Conservation (phyloP, 2,329 filamentous ascomycete genomes). For the Amauroascus verrucosus region DNA sequence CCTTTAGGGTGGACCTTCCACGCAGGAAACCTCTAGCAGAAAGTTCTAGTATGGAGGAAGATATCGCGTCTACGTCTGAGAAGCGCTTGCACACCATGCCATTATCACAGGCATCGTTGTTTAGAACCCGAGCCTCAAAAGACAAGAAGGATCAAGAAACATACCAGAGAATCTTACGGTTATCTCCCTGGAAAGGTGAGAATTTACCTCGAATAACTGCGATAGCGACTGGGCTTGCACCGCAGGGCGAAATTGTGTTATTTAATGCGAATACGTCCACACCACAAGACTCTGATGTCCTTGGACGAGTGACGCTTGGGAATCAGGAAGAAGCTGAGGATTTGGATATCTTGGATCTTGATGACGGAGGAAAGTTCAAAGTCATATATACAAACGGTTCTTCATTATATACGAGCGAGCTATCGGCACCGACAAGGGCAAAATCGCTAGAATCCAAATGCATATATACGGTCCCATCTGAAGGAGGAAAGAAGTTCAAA, state of each 20-base stretch:
- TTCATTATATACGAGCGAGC: constrained; percentile 58
- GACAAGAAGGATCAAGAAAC: constrained; percentile 43
- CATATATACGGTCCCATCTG: constrained; percentile 17
- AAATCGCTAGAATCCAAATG: constrained; percentile 29
- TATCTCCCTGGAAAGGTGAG: constrained; percentile 46
- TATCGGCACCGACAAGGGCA: constrained; percentile 43
- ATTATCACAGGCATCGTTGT: constrained; percentile 44
- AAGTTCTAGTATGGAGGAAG: constrained; percentile 16
- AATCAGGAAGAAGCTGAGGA: constrained; percentile 44
- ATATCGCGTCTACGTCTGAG: constrained; percentile 23
- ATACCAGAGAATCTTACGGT: constrained; percentile 49
- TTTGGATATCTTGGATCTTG: constrained; percentile 32
- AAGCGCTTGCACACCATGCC: constrained; percentile 23
- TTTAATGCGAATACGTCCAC: constrained; percentile 56
- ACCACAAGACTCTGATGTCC: constrained; percentile 43
- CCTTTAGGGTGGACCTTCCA: constrained; percentile 55
- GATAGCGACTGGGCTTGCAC: constrained; percentile 66
- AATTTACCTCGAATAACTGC: constrained; percentile 59
- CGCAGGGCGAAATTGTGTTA: constrained; percentile 65
- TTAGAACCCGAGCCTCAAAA: constrained; percentile 31
- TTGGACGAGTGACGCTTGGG: constrained; percentile 44
- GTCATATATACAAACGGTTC: constrained; percentile 70
- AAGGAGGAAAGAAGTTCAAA: constrained; percentile 37
- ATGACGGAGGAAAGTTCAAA: constrained; percentile 45
- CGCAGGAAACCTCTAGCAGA: constrained; percentile 20